Evolutionary conservation across 805 yeast species (phyloP).

Genomic region (Zygosaccharomyces pseudorouxii): DNA sequence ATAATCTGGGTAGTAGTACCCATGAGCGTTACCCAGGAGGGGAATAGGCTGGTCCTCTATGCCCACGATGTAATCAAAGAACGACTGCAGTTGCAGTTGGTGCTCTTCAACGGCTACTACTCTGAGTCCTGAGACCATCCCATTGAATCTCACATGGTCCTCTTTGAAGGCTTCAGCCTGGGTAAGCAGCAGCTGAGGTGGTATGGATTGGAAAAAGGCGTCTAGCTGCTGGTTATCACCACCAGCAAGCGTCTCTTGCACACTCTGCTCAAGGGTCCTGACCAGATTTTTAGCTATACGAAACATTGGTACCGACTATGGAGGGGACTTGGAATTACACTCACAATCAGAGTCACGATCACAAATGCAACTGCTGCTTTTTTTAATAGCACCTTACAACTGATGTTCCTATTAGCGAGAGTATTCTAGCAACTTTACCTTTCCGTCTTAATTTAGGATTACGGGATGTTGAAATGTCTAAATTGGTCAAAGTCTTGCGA

Average conservation of each 20-base stretch:
- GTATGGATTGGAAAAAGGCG: conserved; percentile 36
- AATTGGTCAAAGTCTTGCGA: background rate
- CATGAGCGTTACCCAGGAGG: conserved; percentile 33
- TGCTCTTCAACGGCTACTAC: conserved; percentile 49
- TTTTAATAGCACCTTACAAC: background rate
- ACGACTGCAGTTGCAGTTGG: conserved; percentile 62
- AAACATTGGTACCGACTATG: conserved; percentile 39
- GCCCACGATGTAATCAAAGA: conserved; percentile 84
- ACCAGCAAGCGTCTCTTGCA: conserved; percentile 36
- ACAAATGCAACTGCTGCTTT: background rate
- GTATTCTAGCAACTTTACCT: background rate
- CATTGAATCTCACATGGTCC: conserved; percentile 25
- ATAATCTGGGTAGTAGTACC: conserved; percentile 40
- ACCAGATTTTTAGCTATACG: conserved; percentile 64
- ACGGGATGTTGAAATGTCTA: background rate
- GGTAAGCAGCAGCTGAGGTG: conserved; percentile 30
- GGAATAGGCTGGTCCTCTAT: conserved; percentile 66
- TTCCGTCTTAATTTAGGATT: background rate
- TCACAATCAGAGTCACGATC: background rate
- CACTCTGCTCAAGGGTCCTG: conserved; percentile 46
- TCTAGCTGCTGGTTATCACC: conserved; percentile 34
- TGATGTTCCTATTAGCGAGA: background rate
- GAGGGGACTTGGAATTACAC: background rate
- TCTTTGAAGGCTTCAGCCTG: conserved; percentile 9
- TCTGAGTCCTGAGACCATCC: conserved; percentile 48